Evolutionary conservation across 176 grass and related monocot species (phyloP).

Genomic region (Themeda triandra): DNA sequence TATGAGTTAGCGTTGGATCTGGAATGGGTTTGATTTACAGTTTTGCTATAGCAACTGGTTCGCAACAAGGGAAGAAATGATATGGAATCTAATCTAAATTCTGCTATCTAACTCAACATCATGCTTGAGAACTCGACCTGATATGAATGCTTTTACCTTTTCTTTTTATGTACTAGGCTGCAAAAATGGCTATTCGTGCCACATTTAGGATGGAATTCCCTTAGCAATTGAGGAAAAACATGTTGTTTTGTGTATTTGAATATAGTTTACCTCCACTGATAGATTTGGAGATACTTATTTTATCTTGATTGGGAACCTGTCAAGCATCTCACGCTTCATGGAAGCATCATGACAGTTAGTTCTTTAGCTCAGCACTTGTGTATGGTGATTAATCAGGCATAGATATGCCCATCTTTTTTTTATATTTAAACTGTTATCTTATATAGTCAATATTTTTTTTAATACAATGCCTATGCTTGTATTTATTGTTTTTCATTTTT

Average conservation of each 20-base stretch:
- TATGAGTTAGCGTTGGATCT: slow-evolving; percentile 9
- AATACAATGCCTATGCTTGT: neutral
- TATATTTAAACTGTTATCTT: neutral
- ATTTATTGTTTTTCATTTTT: slow-evolving; percentile 18
- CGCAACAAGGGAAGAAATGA: neutral
- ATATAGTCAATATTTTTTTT: neutral
- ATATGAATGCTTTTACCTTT: neutral
- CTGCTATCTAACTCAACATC: neutral
- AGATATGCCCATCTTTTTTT: neutral
- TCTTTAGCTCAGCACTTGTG: neutral
- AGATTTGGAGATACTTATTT: neutral
- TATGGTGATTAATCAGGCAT: neutral
- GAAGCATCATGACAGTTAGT: slow-evolving; percentile 3
- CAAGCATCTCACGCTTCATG: slow-evolving; percentile 10
- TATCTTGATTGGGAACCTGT: slow-evolving; percentile 9
- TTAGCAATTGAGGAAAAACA: neutral
- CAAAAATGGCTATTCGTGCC: neutral
- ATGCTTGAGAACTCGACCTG: neutral
- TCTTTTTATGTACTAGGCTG: neutral
- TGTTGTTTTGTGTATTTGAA: neutral
- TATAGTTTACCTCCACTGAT: neutral
- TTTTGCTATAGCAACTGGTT: neutral
- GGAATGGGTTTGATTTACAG: neutral
- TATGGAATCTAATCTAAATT: neutral
- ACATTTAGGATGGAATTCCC: neutral